Conservation (phyloP, 177 flowering plant species). For the Tripterygium wilfordii region DNA sequence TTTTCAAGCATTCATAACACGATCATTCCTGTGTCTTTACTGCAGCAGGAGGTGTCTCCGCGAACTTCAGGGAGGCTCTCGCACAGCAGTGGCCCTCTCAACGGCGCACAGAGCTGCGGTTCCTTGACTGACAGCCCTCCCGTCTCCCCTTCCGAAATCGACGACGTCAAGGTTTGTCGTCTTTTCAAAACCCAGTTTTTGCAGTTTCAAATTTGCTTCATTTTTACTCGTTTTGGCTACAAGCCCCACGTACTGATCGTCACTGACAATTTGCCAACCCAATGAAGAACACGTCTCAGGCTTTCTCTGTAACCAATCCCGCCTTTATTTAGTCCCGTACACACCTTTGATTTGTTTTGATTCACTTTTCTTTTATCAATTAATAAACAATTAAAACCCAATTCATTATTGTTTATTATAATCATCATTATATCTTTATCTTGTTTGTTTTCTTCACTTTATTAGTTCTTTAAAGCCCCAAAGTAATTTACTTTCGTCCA, state of each 20-base stretch:
- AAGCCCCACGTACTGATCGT: slow-evolving; percentile 9
- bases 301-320: slow-evolving; percentile 34
- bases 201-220: too few species aligned
- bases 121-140: slow-evolving; percentile 91
- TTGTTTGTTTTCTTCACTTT: too few species aligned
- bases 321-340: too few species aligned
- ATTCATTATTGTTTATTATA: too few species aligned
- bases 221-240: neutral
- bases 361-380: too few species aligned
- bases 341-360: too few species aligned
- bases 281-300: slow-evolving; percentile 11
- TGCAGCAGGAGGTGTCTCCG: slow-evolving; percentile 87
- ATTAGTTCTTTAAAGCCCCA: too few species aligned
- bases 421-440: too few species aligned
- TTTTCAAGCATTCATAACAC: too few species aligned
- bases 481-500: too few species aligned
- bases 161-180: slow-evolving; percentile 81
- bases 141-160: slow-evolving; percentile 76
- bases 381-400: too few species aligned
- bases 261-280: neutral
- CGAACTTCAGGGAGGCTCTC: slow-evolving; percentile 88
- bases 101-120: slow-evolving; percentile 49
- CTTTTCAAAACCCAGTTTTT: too few species aligned
- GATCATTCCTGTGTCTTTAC: neutral
- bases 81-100: slow-evolving; percentile 88